phyloP scores from a whole-genome alignment of 805 yeast genomes.

The Torulaspora quercuum region DNA sequence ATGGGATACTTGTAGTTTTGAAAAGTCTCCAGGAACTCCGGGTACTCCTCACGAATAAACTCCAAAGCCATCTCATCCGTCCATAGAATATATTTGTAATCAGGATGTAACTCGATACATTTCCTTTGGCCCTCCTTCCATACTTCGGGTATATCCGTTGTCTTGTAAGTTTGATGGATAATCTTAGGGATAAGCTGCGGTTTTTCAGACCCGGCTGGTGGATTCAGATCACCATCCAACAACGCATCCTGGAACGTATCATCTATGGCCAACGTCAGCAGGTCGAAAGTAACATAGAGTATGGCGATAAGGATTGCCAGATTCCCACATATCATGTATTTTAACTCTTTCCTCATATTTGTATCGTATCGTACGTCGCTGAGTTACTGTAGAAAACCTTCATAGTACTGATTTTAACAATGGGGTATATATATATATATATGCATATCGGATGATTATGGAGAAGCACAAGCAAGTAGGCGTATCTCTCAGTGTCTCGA shows the following conservation, averaged over 20 bases:
- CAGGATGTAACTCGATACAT: slow-evolving; percentile 78
- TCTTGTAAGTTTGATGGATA: slow-evolving; percentile 90
- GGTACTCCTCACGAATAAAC: slow-evolving; percentile 72
- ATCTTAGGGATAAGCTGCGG: slow-evolving; percentile 76
- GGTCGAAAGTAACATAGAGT: slow-evolving; percentile 64
- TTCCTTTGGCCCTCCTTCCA: slow-evolving; percentile 78
- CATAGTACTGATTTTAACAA: too few species aligned
- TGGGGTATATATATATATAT: too few species aligned
- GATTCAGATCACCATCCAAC: slow-evolving; percentile 58
- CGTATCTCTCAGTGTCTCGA: too few species aligned
- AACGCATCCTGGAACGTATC: slow-evolving; percentile 65
- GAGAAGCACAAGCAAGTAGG: too few species aligned
- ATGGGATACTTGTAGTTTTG: slow-evolving; percentile 77
- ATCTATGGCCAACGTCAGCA: slow-evolving; percentile 70
- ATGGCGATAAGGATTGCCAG: slow-evolving; percentile 50
- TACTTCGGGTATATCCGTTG: slow-evolving; percentile 67
- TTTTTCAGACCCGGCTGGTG: slow-evolving; percentile 41
- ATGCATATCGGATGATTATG: too few species aligned
- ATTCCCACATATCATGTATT: slow-evolving; percentile 59
- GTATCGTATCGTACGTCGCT: neutral
- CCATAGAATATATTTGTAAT: slow-evolving; percentile 85
- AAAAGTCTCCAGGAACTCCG: slow-evolving; percentile 82
- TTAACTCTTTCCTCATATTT: slow-evolving; percentile 61
- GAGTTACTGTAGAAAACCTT: too few species aligned
- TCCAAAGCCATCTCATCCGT: slow-evolving; percentile 80